These are phyloP conservation scores for Aspergillus thermomutatus DNA, from an alignment of 2,329 filamentous ascomycete species.

Conservation along the genomic window DNA sequence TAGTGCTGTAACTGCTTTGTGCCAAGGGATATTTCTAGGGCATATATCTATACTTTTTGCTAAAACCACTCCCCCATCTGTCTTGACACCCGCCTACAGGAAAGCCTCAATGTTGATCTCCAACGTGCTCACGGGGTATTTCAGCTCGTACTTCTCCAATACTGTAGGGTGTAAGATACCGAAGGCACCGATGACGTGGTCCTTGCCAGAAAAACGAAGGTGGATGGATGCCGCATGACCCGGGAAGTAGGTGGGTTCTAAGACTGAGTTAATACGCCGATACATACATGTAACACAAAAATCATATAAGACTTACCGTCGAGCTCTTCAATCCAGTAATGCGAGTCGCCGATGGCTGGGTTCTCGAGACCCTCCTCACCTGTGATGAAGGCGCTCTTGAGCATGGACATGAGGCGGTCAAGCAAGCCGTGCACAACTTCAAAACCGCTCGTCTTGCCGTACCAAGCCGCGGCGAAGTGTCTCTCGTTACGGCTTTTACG, in stretches of 20 bases:
- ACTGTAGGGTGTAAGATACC: slow-evolving; percentile 92
- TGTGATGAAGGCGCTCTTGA: slow-evolving; percentile 76
- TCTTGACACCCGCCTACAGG: slow-evolving; percentile 51
- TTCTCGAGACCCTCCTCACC: slow-evolving; percentile 67
- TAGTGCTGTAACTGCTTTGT: background rate
- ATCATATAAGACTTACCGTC: slow-evolving; percentile 54
- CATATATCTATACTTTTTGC: slow-evolving; percentile 1
- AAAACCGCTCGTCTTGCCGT: slow-evolving; percentile 90
- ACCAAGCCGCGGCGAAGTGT: slow-evolving; percentile 94
- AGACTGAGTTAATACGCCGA: background rate
- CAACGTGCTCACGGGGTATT: slow-evolving; percentile 87
- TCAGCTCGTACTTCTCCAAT: slow-evolving; percentile 88
- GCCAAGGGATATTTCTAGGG: background rate
- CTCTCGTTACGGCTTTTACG: slow-evolving; percentile 87
- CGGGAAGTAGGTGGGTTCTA: slow-evolving; percentile 82
- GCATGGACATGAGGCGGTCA: slow-evolving; percentile 89
- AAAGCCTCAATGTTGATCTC: slow-evolving; percentile 95
- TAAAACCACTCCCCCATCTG: background rate
- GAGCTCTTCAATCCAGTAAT: slow-evolving; percentile 94
- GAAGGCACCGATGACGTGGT: slow-evolving; percentile 78
- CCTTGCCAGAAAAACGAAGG: slow-evolving; percentile 70
- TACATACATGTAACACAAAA: slow-evolving; percentile 1
- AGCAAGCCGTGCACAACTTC: slow-evolving; percentile 92
- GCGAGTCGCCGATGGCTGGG: slow-evolving; percentile 56
- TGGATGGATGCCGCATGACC: slow-evolving; percentile 86